A percentile compares a stretch with the other conserved stretches of the same genome.
Conservation (phyloP, 2,329 filamentous ascomycete genomes). For the Microascus cirrosus region DNA sequence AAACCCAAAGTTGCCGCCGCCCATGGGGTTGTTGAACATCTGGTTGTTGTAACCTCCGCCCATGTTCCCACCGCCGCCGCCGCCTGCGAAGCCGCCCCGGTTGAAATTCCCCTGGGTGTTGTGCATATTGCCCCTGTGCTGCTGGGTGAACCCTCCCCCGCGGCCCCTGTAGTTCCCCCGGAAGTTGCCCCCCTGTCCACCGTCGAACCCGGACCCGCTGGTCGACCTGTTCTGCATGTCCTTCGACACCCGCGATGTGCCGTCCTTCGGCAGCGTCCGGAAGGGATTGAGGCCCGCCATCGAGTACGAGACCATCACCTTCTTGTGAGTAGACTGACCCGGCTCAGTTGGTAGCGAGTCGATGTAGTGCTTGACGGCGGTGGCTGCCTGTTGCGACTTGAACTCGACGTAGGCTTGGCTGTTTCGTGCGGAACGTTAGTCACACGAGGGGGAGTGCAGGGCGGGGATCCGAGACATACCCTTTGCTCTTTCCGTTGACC, state of each 20-base stretch:
- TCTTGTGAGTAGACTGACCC: constrained; percentile 44
- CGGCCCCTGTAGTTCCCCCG: constrained; percentile 42
- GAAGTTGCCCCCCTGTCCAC: constrained; percentile 36
- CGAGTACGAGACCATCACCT: constrained; percentile 63
- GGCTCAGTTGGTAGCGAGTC: constrained; percentile 40
- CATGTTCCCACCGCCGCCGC: constrained; percentile 20
- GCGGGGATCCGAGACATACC: constrained; percentile 42
- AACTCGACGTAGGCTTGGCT: constrained; percentile 80
- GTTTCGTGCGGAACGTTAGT: not conserved
- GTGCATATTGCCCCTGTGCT: constrained; percentile 38
- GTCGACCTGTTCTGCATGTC: constrained; percentile 54
- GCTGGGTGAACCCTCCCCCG: constrained; percentile 30
- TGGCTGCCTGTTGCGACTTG: constrained; percentile 69
- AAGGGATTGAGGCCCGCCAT: constrained; percentile 75
- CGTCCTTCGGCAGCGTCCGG: constrained; percentile 82
- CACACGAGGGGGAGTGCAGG: not conserved
- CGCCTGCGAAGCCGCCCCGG: constrained; percentile 18
- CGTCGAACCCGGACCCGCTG: constrained; percentile 36
- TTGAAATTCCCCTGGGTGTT: constrained; percentile 30
- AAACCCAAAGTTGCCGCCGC: constrained; percentile 40
- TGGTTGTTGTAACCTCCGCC: constrained; percentile 30
- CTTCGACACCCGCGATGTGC: constrained; percentile 34
- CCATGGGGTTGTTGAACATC: constrained; percentile 38
- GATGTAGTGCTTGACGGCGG: constrained; percentile 72
- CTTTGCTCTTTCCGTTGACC: constrained; percentile 97